These are phyloP conservation scores for Alternaria dauci DNA, from an alignment of 2,329 filamentous ascomycete species.

Conservation along the genomic window DNA sequence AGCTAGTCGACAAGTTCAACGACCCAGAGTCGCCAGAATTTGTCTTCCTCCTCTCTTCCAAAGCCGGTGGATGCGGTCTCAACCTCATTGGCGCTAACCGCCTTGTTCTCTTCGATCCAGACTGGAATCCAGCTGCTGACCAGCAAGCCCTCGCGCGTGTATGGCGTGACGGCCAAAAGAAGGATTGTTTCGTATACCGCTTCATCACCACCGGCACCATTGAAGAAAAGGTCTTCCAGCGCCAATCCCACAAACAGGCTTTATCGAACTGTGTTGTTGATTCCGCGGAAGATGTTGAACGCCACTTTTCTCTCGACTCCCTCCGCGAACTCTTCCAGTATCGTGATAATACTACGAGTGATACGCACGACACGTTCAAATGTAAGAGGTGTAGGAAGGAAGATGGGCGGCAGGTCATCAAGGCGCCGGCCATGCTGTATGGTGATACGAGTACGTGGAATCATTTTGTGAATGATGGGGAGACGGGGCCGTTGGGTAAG, in stretches of 20 bases:
- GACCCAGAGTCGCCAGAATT: constrained; percentile 90
- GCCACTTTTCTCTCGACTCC: constrained; percentile 92
- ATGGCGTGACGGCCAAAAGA: constrained; percentile 98
- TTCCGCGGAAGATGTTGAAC: constrained; percentile 93
- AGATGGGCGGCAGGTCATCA: constrained; percentile 85
- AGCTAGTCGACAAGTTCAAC: constrained; percentile 97
- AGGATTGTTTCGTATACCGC: constrained; percentile 99
- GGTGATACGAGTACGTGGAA: constrained; percentile 99
- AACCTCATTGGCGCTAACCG: constrained; percentile 95
- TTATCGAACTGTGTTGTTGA: constrained; percentile 96
- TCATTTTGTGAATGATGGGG: constrained; percentile 84
- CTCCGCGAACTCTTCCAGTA: constrained; percentile 95
- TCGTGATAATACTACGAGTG: constrained; percentile 80
- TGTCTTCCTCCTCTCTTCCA: constrained; percentile 94
- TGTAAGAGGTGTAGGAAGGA: constrained; percentile 88
- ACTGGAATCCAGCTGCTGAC: constrained; percentile 96
- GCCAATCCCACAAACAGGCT: constrained; percentile 97
- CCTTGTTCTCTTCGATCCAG: constrained; percentile 91
- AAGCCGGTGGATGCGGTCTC: constrained; percentile 94
- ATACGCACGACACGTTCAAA: constrained; percentile 98
- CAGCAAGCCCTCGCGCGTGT: constrained; percentile 97
- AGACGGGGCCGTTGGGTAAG: constrained; percentile 70
- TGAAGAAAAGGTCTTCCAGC: constrained; percentile 99
- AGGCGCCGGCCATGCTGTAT: constrained; percentile 93
- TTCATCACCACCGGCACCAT: constrained; percentile 98